Base-by-base conservation (phyloP, 225 moss, liverwort and hornwort genomes). In the Marchantia paleacea region DNA sequence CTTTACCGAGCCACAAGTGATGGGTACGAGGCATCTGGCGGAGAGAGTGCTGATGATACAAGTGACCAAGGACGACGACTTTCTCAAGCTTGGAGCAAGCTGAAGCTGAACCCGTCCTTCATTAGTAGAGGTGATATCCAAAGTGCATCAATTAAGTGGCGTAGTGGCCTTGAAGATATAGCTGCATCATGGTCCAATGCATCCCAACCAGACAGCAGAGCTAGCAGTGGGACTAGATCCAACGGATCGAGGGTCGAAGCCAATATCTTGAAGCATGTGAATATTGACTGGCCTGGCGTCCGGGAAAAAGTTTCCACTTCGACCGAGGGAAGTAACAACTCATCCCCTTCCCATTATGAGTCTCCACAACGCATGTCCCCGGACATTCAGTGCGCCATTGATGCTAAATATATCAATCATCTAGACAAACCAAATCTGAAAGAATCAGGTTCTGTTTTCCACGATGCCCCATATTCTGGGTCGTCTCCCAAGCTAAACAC, bases 11-110 rank as follows among this genome's bases (percentile, higher is more conserved):
- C 87, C 3, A 89, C 87, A 15, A 96, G 96, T 79, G 96, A 96
- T 81, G 96, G 96, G 62, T 96, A 96, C 53, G 96, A 96, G 69
- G 96, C 96, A 12, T 96, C 96, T 2, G 88, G 91, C 75, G 94
- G 96, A 61, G 95, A 95, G 58, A 96, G 96, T 79, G 93, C 92
- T 25, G 93, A 88, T 64, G 89, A 88, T 20, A 83, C 73, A 0
- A 92, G 93, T 30, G 93, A 96, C 14, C 90, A 85, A 10, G 89
- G 84, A 55, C 88, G 86, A 69, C 64, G 90, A 79, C 87, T 84
- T 14, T 87, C 89, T 62, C 80, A 89, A 9, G 80, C 89, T 9
- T 92, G 93, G 92, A 91, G 89, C 82, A 92, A 91, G 62, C 58
- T 88, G 4, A 91, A 55, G 71, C 80, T 88, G 31, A 86, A 87